Evolutionary conservation across 352 stramenopile species (phyloP).

Genomic region (Phytophthora pisi): DNA sequence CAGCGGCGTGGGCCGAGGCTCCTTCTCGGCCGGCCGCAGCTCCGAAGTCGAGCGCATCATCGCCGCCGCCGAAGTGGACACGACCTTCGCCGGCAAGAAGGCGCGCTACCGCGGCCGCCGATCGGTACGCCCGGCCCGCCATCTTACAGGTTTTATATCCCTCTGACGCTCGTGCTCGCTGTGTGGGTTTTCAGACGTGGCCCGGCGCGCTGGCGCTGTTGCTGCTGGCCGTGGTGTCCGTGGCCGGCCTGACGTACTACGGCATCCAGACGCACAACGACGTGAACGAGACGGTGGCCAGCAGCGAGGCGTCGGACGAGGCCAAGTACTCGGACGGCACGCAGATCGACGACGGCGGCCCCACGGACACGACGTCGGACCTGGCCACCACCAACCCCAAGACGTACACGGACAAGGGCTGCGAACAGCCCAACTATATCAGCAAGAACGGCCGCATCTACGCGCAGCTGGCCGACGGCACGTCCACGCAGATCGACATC

Average conservation of each 20-base stretch:
- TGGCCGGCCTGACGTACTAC: slow-evolving; percentile 78
- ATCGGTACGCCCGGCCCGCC: slow-evolving; percentile 43
- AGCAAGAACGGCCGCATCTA: slow-evolving; percentile 81
- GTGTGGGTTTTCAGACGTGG: slow-evolving; percentile 56
- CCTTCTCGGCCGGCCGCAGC: slow-evolving; percentile 57
- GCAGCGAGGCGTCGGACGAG: slow-evolving; percentile 53
- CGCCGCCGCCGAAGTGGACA: slow-evolving; percentile 77
- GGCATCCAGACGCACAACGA: slow-evolving; percentile 67
- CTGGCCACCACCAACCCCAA: slow-evolving; percentile 73
- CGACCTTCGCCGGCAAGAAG: slow-evolving; percentile 82
- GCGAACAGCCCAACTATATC: slow-evolving; percentile 82
- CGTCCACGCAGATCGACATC: slow-evolving; percentile 73
- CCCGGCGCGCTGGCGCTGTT: slow-evolving; percentile 72
- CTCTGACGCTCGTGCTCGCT: no score
- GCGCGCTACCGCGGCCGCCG: slow-evolving; percentile 70
- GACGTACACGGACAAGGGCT: slow-evolving; percentile 71
- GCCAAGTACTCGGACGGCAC: slow-evolving; percentile 60
- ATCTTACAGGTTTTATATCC: no score
- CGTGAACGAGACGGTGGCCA: slow-evolving; percentile 58
- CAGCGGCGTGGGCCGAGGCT: slow-evolving; percentile 42
- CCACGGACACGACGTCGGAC: slow-evolving; percentile 49
- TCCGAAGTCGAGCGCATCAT: slow-evolving; percentile 87
- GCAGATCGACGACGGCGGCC: slow-evolving; percentile 67
- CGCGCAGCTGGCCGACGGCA: slow-evolving; percentile 55
- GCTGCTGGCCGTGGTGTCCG: slow-evolving; percentile 58